Evolutionary conservation across 371 early-diverging fungal genomes (phyloP), one percentile per base, ranked within the genome.

Genomic region (Polyrhizophydium stewartii): DNA sequence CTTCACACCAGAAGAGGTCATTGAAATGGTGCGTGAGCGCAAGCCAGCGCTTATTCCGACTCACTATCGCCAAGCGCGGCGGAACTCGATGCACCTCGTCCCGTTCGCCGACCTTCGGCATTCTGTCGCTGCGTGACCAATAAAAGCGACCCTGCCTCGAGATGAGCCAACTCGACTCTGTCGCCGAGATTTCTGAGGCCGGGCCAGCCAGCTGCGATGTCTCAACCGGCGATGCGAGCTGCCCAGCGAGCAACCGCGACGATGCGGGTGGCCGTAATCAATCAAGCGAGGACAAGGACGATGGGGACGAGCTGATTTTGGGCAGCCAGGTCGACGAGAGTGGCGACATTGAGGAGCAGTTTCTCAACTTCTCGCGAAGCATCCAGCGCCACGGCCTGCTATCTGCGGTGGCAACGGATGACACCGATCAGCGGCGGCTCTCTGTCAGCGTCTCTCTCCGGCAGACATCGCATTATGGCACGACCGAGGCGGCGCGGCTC

Each of bases 1-100:
- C 3, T 53, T 32, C 27, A 30, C 53, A 27, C 53, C 53, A 12
- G 53, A 53, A 27, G 35, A 53, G 24, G 53, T 53, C 32, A 53
- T 53, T 32, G 53, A 53, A 25, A 3, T 53, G 3, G 53, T 53
- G 5, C 35, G 30, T 2, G 6, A 31, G 7, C 35, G 32, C 21
- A 53, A 53, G 24, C 32, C 53, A 10, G 53, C 13, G 24, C 30
- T 53, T 6, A 53, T 53, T 53, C 53, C 53, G 5, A 31, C 53
- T 10, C 6, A 53, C 10, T 53, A 53, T n/a, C 5, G 53, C 35
- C 35, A 35, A 13, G 7, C 7, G 3, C 35, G 35, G 3, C 35
- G 35, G 7, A 35, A 13, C 35, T 35, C 35, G 35, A 13, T 35
- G 35, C 35, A 35, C 7, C 7, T 13, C 3, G 7, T 35, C 7